phyloP scores from a whole-genome alignment of 2,329 filamentous ascomycete genomes.

The Sporothrix curviconia region DNA sequence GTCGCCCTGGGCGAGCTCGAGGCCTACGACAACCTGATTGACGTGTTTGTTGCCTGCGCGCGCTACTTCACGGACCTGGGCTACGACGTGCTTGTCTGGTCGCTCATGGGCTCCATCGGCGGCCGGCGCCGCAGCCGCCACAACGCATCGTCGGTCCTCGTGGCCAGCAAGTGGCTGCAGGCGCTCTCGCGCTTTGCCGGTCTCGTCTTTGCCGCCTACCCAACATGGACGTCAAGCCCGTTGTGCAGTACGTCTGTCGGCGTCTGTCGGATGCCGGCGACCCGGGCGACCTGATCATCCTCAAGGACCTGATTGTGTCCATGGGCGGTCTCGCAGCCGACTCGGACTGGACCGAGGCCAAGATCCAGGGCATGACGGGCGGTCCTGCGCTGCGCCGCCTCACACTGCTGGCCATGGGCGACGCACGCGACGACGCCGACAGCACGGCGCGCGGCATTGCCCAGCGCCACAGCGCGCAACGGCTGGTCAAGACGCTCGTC shows the following conservation, averaged over 20 bases:
- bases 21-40: conserved; percentile 88
- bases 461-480: conserved; percentile 61
- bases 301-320: conserved; percentile 81
- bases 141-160: conserved; percentile 55
- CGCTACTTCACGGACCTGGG: conserved; percentile 89
- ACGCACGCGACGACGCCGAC: conserved; percentile 50
- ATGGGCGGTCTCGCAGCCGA: conserved; percentile 93
- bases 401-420: conserved; percentile 71
- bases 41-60: conserved; percentile 88
- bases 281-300: conserved; percentile 81
- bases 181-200: conserved; percentile 87
- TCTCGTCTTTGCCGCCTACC: conserved; percentile 80
- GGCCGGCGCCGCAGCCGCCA: conserved; percentile 58
- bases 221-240: conserved; percentile 73
- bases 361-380: conserved; percentile 82
- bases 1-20: conserved; percentile 87
- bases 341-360: conserved; percentile 79
- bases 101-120: conserved; percentile 66
- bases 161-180: conserved; percentile 88
- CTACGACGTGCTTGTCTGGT: conserved; percentile 91
- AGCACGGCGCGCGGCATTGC: not conserved
- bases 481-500: conserved; percentile 72
- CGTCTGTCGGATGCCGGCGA: conserved; percentile 71
- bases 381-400: conserved; percentile 73
- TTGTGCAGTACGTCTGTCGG: conserved; percentile 82